A percentile compares a stretch with the other conserved stretches of the same genome.
Conservation (phyloP, 768 basidiomycete genomes). For the Cystobasidium ongulense region DNA sequence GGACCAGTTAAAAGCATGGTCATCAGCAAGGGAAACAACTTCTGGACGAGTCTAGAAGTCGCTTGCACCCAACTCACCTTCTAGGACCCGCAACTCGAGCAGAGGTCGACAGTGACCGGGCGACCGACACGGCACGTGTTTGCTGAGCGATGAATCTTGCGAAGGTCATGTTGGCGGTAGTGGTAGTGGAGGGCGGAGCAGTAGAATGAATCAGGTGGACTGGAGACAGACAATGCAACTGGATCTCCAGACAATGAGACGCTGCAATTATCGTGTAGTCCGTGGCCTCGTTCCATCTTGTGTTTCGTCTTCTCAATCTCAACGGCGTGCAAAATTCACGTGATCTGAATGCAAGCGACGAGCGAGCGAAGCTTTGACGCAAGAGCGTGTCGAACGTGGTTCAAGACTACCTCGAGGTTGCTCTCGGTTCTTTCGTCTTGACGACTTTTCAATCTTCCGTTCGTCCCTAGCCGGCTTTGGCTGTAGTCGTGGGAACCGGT, state of each 20-base stretch:
- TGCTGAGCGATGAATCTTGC: not conserved
- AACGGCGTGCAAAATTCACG: not conserved
- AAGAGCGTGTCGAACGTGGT: not conserved
- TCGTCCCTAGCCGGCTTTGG: too few relatives aligned
- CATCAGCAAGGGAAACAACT: not conserved
- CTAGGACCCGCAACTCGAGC: slow-evolving; percentile 9
- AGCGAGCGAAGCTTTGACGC: not conserved
- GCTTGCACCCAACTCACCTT: not conserved
- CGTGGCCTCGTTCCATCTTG: not conserved
- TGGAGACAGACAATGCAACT: not conserved
- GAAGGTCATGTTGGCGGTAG: not conserved
- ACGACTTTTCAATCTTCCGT: too few relatives aligned
- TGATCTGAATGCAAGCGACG: not conserved
- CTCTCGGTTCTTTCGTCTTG: too few relatives aligned
- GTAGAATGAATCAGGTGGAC: not conserved
- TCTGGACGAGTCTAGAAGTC: too few relatives aligned
- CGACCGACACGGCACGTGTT: not conserved
- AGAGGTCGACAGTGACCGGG: not conserved
- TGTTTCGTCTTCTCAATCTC: slow-evolving; percentile 7
- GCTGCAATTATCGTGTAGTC: too few relatives aligned
- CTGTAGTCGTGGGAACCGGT: too few relatives aligned
- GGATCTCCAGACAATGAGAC: too few relatives aligned
- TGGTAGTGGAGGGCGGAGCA: not conserved
- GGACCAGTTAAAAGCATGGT: not conserved
- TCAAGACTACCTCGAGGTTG: not conserved